Evolutionary conservation across 2,329 filamentous ascomycete species (phyloP).

Genomic region (Mycocentrospora acerina): DNA sequence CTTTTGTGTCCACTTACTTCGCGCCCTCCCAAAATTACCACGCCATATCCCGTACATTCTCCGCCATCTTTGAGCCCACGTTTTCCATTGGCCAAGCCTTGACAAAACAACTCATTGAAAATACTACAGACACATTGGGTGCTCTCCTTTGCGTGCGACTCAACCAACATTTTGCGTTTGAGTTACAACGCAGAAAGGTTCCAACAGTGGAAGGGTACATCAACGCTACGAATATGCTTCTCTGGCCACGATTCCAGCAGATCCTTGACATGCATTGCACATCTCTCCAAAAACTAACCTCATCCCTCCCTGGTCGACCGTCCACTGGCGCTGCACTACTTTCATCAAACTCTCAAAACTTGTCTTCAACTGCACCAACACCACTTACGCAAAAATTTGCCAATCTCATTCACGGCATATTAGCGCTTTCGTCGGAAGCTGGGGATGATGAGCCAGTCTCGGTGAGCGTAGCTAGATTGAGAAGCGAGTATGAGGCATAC

Average conservation of each 20-base stretch:
- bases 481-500: constrained; percentile 81
- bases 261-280: constrained; percentile 94
- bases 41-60: constrained; percentile 78
- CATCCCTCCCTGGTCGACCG: constrained; percentile 42
- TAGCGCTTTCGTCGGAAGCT: constrained; percentile 81
- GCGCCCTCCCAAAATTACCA: constrained; percentile 73
- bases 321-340: constrained; percentile 37
- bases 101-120: constrained; percentile 73
- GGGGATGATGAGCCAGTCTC: constrained; percentile 93
- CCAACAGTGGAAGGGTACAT: constrained; percentile 88
- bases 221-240: constrained; percentile 91
- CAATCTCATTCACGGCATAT: constrained; percentile 82
- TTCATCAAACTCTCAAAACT: constrained; percentile 45
- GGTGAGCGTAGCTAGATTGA: constrained; percentile 73
- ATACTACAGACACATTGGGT: constrained; percentile 81
- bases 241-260: constrained; percentile 94
- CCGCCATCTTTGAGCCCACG: constrained; percentile 85
- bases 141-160: constrained; percentile 87
- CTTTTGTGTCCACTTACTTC: constrained; percentile 90
- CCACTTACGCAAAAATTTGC: constrained; percentile 93
- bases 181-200: constrained; percentile 86
- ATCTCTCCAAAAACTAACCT: constrained; percentile 66
- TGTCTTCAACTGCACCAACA: constrained; percentile 78
- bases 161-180: constrained; percentile 92
- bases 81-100: constrained; percentile 79